These are phyloP conservation scores for Ophiocordyceps camponoti-saundersi DNA, from an alignment of 2,329 filamentous ascomycete genomes.

Conservation along the genomic window DNA sequence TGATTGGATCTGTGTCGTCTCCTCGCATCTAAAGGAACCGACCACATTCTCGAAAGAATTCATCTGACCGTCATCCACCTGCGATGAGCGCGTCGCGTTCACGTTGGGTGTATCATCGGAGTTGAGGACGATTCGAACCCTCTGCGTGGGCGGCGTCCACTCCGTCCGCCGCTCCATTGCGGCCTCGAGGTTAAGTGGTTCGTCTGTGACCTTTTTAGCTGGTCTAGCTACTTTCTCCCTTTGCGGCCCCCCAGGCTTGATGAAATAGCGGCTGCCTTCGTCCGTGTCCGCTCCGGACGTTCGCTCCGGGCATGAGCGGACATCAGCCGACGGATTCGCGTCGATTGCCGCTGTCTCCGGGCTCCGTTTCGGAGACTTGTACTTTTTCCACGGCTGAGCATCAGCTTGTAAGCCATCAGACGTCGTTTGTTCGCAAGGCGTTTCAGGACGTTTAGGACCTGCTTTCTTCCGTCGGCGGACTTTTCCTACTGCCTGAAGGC, in stretches of 20 bases:
- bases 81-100: slow-evolving; percentile 3
- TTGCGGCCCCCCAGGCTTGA: neutral
- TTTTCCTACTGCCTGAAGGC: slow-evolving; percentile 6
- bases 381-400: slow-evolving; percentile 21
- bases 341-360: neutral
- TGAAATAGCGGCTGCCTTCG: neutral
- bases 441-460: slow-evolving; percentile 1
- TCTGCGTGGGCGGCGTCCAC: slow-evolving; percentile 50
- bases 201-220: slow-evolving; percentile 8
- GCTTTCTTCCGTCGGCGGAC: slow-evolving; percentile 5
- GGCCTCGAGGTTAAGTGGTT: slow-evolving; percentile 21
- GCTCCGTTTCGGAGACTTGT: slow-evolving; percentile 7
- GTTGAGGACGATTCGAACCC: slow-evolving; percentile 11
- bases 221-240: slow-evolving; percentile 4
- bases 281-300: slow-evolving; percentile 3
- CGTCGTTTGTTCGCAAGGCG: neutral
- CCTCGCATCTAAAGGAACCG: slow-evolving; percentile 22
- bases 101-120: slow-evolving; percentile 14
- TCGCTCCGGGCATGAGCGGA: neutral
- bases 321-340: neutral
- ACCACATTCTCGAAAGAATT: slow-evolving; percentile 26
- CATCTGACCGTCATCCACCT: slow-evolving; percentile 3
- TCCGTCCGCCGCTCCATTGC: slow-evolving; percentile 39
- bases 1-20: slow-evolving; percentile 6
- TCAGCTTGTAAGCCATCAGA: slow-evolving; percentile 4